These are phyloP conservation scores for Pichia cactophila DNA, from an alignment of 1,139 yeast genomes.

Conservation along the genomic window DNA sequence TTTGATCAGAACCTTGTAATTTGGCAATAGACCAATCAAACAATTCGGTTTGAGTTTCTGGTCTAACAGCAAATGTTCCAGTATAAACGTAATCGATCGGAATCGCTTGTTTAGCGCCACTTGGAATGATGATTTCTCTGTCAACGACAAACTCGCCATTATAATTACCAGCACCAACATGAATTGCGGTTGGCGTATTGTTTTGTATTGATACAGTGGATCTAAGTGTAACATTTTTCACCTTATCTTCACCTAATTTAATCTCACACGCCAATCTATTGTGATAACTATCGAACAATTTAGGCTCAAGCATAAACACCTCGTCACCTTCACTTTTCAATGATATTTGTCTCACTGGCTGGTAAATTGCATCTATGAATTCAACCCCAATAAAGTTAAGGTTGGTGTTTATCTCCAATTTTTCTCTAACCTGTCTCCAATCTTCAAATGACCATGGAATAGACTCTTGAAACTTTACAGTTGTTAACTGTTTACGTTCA, in stretches of 20 bases:
- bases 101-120: slow-evolving; percentile 53
- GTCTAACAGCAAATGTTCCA: slow-evolving; percentile 53
- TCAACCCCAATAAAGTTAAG: slow-evolving; percentile 56
- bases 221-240: slow-evolving; percentile 66
- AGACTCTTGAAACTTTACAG: slow-evolving; percentile 42
- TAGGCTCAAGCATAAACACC: slow-evolving; percentile 59
- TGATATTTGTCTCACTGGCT: slow-evolving; percentile 47
- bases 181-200: slow-evolving; percentile 57
- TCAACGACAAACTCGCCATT: slow-evolving; percentile 25
- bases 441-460: slow-evolving; percentile 92
- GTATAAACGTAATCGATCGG: slow-evolving; percentile 68
- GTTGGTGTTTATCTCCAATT: slow-evolving; percentile 57
- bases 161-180: slow-evolving; percentile 33
- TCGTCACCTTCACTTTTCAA: slow-evolving; percentile 84
- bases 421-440: slow-evolving; percentile 82
- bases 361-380: slow-evolving; percentile 48
- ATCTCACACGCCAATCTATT: slow-evolving; percentile 71
- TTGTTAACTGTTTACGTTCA: slow-evolving; percentile 25
- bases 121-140: slow-evolving; percentile 34
- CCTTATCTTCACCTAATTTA: slow-evolving; percentile 61
- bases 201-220: slow-evolving; percentile 72
- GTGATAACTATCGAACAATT: slow-evolving; percentile 42
- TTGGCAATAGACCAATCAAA: slow-evolving; percentile 58
- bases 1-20: slow-evolving; percentile 13
- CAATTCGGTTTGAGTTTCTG: slow-evolving; percentile 41